Conservation (phyloP, 331 rosid species). For the Malus hybrid region DNA sequence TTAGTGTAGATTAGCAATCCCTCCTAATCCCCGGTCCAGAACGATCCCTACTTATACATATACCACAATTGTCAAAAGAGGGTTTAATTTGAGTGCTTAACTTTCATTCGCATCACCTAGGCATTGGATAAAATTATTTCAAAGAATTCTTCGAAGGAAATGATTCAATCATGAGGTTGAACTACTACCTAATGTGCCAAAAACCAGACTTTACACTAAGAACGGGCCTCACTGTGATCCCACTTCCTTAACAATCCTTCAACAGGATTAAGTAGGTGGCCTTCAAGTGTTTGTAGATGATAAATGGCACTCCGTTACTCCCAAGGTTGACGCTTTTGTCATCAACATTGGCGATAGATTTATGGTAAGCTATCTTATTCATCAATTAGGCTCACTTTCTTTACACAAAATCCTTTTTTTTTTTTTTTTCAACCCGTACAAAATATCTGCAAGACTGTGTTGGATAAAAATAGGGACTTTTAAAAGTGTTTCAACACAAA, state of each 20-base stretch:
- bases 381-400: neutral
- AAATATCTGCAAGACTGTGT: neutral
- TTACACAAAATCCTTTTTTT: neutral
- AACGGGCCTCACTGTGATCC: too few relatives aligned
- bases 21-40: too few relatives aligned
- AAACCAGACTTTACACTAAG: too few relatives aligned
- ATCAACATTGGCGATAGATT: conserved; percentile 90
- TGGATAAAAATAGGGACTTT: neutral
- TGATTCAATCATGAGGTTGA: too few relatives aligned
- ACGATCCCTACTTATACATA: too few relatives aligned
- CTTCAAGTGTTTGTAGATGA: conserved; percentile 62
- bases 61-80: too few relatives aligned
- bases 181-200: too few relatives aligned
- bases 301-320: conserved; percentile 46
- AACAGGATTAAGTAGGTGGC: conserved; percentile 73
- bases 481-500: neutral
- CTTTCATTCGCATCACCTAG: too few relatives aligned
- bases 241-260: conserved; percentile 83
- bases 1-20: too few relatives aligned
- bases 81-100: too few relatives aligned
- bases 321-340: conserved; percentile 57
- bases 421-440: neutral
- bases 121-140: too few relatives aligned
- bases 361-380: conserved; percentile 32
- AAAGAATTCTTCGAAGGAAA: too few relatives aligned